Percentiles rank a stretch among this genome's conserved stretches.
These are phyloP conservation scores for Rhizophlyctis rosea DNA, from an alignment of 192 early-diverging fungal genomes.

Conservation along the genomic window DNA sequence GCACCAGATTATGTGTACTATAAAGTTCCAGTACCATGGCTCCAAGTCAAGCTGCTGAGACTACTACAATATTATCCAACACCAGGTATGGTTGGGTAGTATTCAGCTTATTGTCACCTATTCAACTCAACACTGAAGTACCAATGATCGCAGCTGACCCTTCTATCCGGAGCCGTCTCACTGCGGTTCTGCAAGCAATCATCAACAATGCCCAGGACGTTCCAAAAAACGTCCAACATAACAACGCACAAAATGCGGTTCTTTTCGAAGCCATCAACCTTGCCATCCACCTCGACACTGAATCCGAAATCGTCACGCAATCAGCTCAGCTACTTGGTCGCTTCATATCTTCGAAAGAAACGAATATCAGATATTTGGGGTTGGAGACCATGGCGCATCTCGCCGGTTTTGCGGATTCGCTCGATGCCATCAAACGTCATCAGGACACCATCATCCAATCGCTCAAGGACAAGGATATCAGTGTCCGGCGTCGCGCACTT, in stretches of 20 bases:
- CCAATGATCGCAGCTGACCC: constrained; percentile 8
- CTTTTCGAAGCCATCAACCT: constrained; percentile 97
- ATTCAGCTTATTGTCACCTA: background rate
- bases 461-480: constrained; percentile 95
- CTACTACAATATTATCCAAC: constrained; percentile 95
- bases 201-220: constrained; percentile 74
- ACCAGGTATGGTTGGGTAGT: constrained; percentile 49
- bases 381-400: constrained; percentile 98
- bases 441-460: constrained; percentile 82
- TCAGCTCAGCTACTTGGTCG: constrained; percentile 77
- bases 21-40: constrained; percentile 96
- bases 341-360: constrained; percentile 94
- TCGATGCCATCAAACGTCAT: constrained; percentile 71
- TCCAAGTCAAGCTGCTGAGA: constrained; percentile 93
- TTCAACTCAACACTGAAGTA: background rate
- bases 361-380: constrained; percentile 95
- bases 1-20: constrained; percentile 91
- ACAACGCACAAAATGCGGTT: constrained; percentile 96
- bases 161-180: constrained; percentile 36
- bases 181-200: constrained; percentile 77
- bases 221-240: constrained; percentile 94
- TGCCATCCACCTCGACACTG: constrained; percentile 87
- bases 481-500: constrained; percentile 89
- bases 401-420: constrained; percentile 61
- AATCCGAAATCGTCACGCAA: constrained; percentile 83